These are phyloP conservation scores for Diplodia scrobiculata DNA, from an alignment of 2,329 filamentous ascomycete genomes.

Conservation along the genomic window DNA sequence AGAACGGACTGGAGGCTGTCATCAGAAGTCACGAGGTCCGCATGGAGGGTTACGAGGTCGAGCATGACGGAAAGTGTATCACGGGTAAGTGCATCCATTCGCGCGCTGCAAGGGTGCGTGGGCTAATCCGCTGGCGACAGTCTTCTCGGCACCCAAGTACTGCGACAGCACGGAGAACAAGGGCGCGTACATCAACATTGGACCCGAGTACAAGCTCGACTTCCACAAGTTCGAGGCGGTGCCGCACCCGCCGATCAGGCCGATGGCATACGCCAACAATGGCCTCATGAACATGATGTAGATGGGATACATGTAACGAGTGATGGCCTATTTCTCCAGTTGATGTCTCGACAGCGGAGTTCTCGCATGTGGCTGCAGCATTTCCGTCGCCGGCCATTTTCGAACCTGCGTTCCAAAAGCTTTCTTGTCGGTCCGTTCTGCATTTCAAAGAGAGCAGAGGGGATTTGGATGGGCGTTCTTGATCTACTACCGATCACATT, in stretches of 20 bases:
- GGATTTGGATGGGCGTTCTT: constrained; percentile 23
- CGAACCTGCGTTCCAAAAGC: constrained; percentile 9
- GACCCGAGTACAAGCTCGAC: constrained; percentile 83
- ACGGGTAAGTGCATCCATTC: constrained; percentile 62
- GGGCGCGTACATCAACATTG: constrained; percentile 97
- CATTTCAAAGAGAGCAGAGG: background rate
- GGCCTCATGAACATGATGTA: constrained; percentile 76
- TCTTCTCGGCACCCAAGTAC: constrained; percentile 97
- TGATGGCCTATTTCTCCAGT: constrained; percentile 15
- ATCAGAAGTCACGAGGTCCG: constrained; percentile 97
- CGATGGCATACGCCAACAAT: constrained; percentile 87
- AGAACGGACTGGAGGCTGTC: constrained; percentile 89
- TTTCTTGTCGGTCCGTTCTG: background rate
- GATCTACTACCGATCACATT: background rate
- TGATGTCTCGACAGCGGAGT: constrained; percentile 13
- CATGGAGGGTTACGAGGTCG: constrained; percentile 99
- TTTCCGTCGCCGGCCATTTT: background rate
- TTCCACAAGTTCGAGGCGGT: constrained; percentile 96
- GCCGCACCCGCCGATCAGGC: constrained; percentile 90
- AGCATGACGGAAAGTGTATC: constrained; percentile 93
- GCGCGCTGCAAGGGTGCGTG: background rate
- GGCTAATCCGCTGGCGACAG: constrained; percentile 46
- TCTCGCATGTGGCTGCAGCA: background rate
- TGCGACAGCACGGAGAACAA: constrained; percentile 98
- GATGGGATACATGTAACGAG: constrained; percentile 2